Evolutionary conservation across 2,329 filamentous ascomycete genomes (phyloP).

Genomic region (Neofusicoccum kwambonambiense): DNA sequence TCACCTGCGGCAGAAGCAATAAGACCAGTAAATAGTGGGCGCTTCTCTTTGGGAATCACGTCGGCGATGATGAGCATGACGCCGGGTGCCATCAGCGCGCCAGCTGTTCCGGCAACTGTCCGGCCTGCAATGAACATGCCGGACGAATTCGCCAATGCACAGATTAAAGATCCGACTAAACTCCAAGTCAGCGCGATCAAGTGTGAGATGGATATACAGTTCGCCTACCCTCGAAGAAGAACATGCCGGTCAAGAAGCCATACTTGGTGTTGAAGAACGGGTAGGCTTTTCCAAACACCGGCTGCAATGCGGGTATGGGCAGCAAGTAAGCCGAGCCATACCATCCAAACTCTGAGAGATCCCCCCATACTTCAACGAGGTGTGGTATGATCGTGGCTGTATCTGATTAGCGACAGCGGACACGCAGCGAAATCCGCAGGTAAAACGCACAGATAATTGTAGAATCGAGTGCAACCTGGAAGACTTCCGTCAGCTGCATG

Average conservation of each 20-base stretch:
- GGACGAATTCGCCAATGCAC: neutral
- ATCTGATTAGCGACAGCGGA: neutral
- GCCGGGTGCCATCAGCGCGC: neutral
- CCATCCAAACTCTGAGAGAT: neutral
- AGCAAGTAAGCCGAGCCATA: neutral
- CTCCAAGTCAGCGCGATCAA: neutral
- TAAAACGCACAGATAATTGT: neutral
- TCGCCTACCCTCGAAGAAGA: neutral
- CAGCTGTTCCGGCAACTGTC: neutral
- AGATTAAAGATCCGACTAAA: neutral
- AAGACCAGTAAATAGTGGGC: neutral
- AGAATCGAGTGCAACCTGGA: neutral
- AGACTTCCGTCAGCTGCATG: neutral
- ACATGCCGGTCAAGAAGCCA: neutral
- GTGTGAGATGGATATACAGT: no score
- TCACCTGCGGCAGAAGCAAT: neutral
- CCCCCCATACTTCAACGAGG: conserved; percentile 4
- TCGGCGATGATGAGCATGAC: conserved; percentile 11
- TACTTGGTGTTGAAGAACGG: conserved; percentile 1
- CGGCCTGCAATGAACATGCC: conserved; percentile 1
- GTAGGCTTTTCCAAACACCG: neutral
- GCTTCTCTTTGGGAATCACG: neutral
- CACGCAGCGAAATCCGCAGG: no score
- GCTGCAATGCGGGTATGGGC: neutral
- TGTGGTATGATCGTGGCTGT: neutral